These are phyloP conservation scores for Alternaria infectoria DNA, from an alignment of 2,329 filamentous ascomycete species.

Conservation along the genomic window DNA sequence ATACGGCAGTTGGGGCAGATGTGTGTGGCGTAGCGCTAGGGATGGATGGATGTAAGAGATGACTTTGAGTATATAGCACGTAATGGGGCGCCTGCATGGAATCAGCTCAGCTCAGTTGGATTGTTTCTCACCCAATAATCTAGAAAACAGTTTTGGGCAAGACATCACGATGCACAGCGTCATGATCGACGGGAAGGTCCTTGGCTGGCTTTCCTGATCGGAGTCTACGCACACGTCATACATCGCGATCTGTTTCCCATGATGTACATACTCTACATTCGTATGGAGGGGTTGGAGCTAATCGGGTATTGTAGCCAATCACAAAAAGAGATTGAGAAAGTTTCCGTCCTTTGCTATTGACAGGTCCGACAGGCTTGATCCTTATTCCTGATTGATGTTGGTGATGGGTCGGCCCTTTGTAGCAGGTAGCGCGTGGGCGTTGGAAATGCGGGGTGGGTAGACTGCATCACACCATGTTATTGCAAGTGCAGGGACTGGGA, in stretches of 20 bases:
- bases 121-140: no score
- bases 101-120: no score
- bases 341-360: not conserved
- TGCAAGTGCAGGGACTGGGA: conserved; percentile 5
- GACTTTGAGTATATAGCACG: not conserved
- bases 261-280: not conserved
- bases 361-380: not conserved
- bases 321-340: not conserved
- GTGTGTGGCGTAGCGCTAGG: not conserved
- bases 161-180: not conserved
- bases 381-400: not conserved
- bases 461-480: conserved; percentile 24
- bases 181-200: not conserved
- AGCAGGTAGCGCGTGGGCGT: not conserved
- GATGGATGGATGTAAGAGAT: not conserved
- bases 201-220: not conserved
- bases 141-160: no score
- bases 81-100: not conserved
- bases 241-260: not conserved
- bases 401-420: not conserved
- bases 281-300: not conserved
- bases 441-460: conserved; percentile 7
- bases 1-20: not conserved
- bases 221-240: not conserved
- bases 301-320: not conserved